Percentiles rank a stretch among this genome's conserved stretches.
These are phyloP conservation scores for Prunella vulgaris DNA, from an alignment of 257 asterid genomes.

Conservation along the genomic window DNA sequence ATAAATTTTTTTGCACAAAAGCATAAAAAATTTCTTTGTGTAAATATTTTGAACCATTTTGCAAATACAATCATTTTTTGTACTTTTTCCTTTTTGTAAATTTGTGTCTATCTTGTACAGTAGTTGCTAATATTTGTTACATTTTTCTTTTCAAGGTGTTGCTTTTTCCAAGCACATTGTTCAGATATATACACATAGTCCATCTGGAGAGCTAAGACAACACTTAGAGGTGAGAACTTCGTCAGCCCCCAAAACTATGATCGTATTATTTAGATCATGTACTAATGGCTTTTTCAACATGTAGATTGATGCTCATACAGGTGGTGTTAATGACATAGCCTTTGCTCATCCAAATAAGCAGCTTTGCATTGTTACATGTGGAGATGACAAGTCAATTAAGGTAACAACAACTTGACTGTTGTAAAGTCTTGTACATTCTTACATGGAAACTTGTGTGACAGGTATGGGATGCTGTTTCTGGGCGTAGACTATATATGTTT, in stretches of 20 bases:
- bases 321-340: conserved; percentile 94
- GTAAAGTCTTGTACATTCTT: conserved; percentile 14
- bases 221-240: conserved; percentile 61
- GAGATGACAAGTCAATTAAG: conserved; percentile 96
- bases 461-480: conserved; percentile 94
- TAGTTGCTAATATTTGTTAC: conserved; percentile 12
- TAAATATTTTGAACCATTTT: no score
- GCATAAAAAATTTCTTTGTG: no score
- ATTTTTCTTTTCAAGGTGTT: conserved; percentile 50
- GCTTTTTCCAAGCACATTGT: conserved; percentile 89
- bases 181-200: conserved; percentile 72
- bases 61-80: no score
- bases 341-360: conserved; percentile 95
- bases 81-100: no score
- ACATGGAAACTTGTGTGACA: conserved; percentile 29
- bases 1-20: no score
- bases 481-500: conserved; percentile 64
- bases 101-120: background rate
- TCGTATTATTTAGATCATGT: background rate
- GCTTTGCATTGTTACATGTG: conserved; percentile 89
- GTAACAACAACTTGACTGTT: conserved; percentile 29
- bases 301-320: conserved; percentile 93
- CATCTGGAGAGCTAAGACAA: conserved; percentile 71
- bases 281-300: conserved; percentile 21
- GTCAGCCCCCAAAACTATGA: background rate